Base-by-base conservation (phyloP, 208 protist species). In the Leishmania amazonensis region DNA sequence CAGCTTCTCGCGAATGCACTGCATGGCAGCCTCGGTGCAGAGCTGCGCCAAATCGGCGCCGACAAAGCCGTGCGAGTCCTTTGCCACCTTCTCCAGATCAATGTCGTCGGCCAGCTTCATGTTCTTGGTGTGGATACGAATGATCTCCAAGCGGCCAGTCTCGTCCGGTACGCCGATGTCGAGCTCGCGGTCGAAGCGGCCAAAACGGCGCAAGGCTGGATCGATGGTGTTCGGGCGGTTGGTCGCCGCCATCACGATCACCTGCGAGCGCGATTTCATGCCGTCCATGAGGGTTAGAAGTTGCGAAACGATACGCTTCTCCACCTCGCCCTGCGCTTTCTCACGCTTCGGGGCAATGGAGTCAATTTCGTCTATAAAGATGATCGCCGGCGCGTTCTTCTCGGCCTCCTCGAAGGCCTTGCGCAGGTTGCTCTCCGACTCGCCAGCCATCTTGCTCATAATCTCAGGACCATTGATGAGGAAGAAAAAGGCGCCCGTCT, bases 291-390 rank as follows among this genome's bases (percentile, higher is more conserved):
- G 95, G 31, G 99, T 99, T 38, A 99, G 94, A 28, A 99, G 95
- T 96, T 99, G 99, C 38, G 99, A 99, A 13, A 99, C 99, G 89
- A 99, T 99, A 86, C 99, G 96, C 87, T 99, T 99, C 94, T 99
- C 99, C 72, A 99, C 99, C 93, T 99, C 99, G 79, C 99, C 99
- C 88, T 99, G 93, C 38, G 98, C 96, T 84, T 99, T 99, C 73
- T 99, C 99, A 85, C 99, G 96, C 94, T 99, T 99, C 68, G 99
- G 99, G 11, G 99, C 99, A 82, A 99, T 99, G 17, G 99, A 98
- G 94, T 99, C 99, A 80, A 99, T 99, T 93, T 99, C 99, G 90
- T 99, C 99, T 89, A 99, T 99, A 94, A 99, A 99, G 85, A 99
- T 99, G 90, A 99, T 99, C 51, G 99, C 89, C 53, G 99, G 99